Evolutionary conservation across 148 eudicot species (phyloP).

Genomic region (Chenopodium suecicum): DNA sequence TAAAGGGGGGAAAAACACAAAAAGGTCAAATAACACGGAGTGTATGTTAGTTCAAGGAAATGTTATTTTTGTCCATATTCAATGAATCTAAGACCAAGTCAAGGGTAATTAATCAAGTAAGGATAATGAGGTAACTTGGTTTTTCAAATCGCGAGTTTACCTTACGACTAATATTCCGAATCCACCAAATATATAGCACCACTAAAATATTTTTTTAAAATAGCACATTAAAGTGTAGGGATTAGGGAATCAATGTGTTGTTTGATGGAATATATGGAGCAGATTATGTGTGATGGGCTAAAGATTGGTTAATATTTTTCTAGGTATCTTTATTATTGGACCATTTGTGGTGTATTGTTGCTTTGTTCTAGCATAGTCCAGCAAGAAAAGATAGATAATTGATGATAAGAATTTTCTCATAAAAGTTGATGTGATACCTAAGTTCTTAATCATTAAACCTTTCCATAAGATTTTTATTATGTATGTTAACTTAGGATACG

Average conservation of each 20-base stretch:
- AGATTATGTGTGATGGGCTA: neutral
- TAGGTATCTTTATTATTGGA: neutral
- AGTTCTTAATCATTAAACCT: neutral
- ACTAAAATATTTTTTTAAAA: neutral
- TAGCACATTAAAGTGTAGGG: neutral
- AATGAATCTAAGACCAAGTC: neutral
- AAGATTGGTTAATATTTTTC: neutral
- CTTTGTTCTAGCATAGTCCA: constrained; percentile 7
- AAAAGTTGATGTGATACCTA: constrained; percentile 6
- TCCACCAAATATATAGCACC: no score
- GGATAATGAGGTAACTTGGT: no score
- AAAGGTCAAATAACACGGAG: neutral
- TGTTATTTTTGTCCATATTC: neutral
- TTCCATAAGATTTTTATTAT: neutral
- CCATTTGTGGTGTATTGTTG: neutral
- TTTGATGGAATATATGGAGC: constrained; percentile 3
- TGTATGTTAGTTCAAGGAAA: neutral
- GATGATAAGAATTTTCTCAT: constrained; percentile 1
- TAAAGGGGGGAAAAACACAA: neutral
- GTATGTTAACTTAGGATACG: no score
- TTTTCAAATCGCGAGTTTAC: no score
- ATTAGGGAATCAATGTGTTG: neutral
- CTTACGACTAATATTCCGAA: no score
- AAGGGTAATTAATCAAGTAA: no score
- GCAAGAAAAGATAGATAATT: neutral